These are phyloP conservation scores for Udeniomyces megalosporus DNA, from an alignment of 768 basidiomycete genomes.

Conservation along the genomic window DNA sequence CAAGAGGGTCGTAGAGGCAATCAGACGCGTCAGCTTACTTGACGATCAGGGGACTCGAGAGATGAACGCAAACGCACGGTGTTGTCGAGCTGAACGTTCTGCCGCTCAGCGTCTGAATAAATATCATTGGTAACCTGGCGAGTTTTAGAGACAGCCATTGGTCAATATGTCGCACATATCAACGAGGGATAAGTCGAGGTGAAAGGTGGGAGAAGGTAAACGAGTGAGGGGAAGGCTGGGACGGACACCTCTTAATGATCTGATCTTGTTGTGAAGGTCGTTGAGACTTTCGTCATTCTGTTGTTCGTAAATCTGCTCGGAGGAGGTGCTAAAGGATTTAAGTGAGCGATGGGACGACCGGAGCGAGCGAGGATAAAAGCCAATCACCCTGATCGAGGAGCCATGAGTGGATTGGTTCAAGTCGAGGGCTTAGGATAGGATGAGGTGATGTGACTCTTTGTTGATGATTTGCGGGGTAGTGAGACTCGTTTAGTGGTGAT, in stretches of 20 bases:
- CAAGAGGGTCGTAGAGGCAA: neutral
- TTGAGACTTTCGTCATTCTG: conserved; percentile 77
- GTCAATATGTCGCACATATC: too few relatives aligned
- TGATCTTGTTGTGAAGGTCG: conserved; percentile 67
- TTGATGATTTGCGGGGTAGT: too few relatives aligned
- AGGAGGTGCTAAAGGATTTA: too few relatives aligned
- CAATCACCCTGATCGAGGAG: neutral
- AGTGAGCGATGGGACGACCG: neutral
- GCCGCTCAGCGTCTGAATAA: conserved; percentile 64
- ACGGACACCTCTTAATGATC: conserved; percentile 61
- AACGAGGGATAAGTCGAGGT: neutral
- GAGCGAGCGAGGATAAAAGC: neutral
- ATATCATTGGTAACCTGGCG: conserved; percentile 80
- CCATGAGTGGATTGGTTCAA: too few relatives aligned
- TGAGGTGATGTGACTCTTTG: too few relatives aligned
- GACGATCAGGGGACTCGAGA: too few relatives aligned
- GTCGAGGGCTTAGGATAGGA: too few relatives aligned
- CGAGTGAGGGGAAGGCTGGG: neutral
- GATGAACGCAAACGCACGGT: conserved; percentile 45
- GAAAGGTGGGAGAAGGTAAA: too few relatives aligned
- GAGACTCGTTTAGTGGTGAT: too few relatives aligned
- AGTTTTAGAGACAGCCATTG: too few relatives aligned
- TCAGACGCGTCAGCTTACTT: too few relatives aligned
- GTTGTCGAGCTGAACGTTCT: conserved; percentile 61
- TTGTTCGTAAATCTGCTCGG: conserved; percentile 34